Percentiles rank a stretch among this genome's conserved stretches.
Conservation (phyloP, 2,329 filamentous ascomycete species). For the Periconia sp. region DNA sequence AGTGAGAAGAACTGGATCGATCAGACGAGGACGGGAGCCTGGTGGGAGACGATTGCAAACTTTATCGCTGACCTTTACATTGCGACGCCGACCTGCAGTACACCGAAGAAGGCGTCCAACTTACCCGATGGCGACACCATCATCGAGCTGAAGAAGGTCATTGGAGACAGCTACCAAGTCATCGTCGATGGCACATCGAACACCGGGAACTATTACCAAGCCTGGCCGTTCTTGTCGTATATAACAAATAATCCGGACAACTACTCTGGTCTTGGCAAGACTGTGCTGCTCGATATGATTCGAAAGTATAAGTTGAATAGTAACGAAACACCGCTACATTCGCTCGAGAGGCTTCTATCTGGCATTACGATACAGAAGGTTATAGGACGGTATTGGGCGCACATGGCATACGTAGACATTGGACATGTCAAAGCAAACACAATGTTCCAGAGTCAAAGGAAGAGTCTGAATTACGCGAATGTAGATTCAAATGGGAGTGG, state of each 20-base stretch:
- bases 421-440: constrained; percentile 51
- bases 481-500: constrained; percentile 46
- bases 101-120: constrained; percentile 44
- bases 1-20: constrained; percentile 46
- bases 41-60: constrained; percentile 61
- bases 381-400: constrained; percentile 59
- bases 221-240: constrained; percentile 59
- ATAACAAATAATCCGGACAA: constrained; percentile 57
- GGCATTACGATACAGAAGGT: constrained; percentile 44
- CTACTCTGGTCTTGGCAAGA: constrained; percentile 33
- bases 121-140: constrained; percentile 45
- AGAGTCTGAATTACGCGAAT: constrained; percentile 51
- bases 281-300: constrained; percentile 36
- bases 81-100: constrained; percentile 53
- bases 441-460: constrained; percentile 46
- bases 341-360: constrained; percentile 49
- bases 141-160: constrained; percentile 54
- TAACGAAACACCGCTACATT: constrained; percentile 59
- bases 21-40: constrained; percentile 54
- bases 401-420: constrained; percentile 61
- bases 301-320: constrained; percentile 51
- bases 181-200: constrained; percentile 54
- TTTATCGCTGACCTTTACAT: constrained; percentile 58
- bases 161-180: constrained; percentile 56
- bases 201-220: constrained; percentile 59